Evolutionary conservation across 2,329 filamentous ascomycete species (phyloP).

Genomic region (Tolypocladium ovalisporum): DNA sequence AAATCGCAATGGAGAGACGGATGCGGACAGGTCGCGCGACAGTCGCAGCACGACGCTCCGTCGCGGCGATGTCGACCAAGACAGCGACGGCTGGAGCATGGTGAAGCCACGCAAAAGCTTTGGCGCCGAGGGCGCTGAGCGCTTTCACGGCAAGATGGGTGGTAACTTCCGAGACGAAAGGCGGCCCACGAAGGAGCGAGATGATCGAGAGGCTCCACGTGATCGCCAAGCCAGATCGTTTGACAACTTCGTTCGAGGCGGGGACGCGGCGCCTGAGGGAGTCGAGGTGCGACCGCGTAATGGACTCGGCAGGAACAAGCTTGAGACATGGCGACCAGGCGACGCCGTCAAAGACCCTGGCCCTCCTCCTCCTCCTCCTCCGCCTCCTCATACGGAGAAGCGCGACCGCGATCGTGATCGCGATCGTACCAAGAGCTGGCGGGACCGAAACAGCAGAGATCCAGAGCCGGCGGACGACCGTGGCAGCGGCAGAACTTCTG

Average conservation of each 20-base stretch:
- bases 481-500: slow-evolving; percentile 33
- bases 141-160: slow-evolving; percentile 56
- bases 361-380: slow-evolving; percentile 12
- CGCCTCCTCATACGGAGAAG: slow-evolving; percentile 20
- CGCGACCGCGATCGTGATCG: slow-evolving; percentile 48
- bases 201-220: slow-evolving; percentile 42
- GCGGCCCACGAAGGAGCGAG: slow-evolving; percentile 39
- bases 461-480: slow-evolving; percentile 42
- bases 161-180: slow-evolving; percentile 32
- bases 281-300: slow-evolving; percentile 50
- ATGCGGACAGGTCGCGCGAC: slow-evolving; percentile 40
- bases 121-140: slow-evolving; percentile 59
- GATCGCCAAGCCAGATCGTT: slow-evolving; percentile 36
- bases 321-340: slow-evolving; percentile 67
- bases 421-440: slow-evolving; percentile 50
- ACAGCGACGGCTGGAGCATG: slow-evolving; percentile 63
- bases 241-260: slow-evolving; percentile 38
- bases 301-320: slow-evolving; percentile 51
- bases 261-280: slow-evolving; percentile 34
- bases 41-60: slow-evolving; percentile 33
- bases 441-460: slow-evolving; percentile 36
- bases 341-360: slow-evolving; percentile 20
- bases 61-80: slow-evolving; percentile 45
- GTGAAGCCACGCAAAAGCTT: slow-evolving; percentile 67
- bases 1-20: slow-evolving; percentile 36